A percentile compares a stretch with the other conserved stretches of the same genome.
These are phyloP conservation scores for Pochonia chlamydosporia DNA, from an alignment of 2,329 filamentous ascomycete species.

Conservation along the genomic window DNA sequence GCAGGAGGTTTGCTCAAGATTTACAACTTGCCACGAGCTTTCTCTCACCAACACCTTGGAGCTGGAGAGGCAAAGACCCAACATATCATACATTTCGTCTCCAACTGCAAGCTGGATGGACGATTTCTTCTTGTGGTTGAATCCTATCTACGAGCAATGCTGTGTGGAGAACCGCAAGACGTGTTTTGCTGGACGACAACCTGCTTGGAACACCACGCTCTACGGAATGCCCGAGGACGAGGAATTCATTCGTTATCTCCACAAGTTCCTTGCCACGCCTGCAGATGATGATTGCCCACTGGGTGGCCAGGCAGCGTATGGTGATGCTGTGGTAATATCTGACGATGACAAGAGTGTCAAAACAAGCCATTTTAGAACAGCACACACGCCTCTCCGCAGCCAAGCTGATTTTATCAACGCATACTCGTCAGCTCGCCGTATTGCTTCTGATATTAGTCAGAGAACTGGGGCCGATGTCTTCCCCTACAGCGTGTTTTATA, in stretches of 20 bases:
- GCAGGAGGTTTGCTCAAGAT: conserved; percentile 82
- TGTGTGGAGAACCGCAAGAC: conserved; percentile 65
- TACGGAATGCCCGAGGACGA: conserved; percentile 85
- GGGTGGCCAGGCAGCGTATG: conserved; percentile 82
- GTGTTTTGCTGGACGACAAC: conserved; percentile 74
- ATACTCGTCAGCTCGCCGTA: conserved; percentile 83
- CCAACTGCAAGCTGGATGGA: conserved; percentile 94
- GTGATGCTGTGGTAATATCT: conserved; percentile 76
- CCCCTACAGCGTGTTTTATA: conserved; percentile 95
- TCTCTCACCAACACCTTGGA: conserved; percentile 89
- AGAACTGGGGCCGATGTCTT: conserved; percentile 78
- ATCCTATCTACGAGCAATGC: conserved; percentile 67
- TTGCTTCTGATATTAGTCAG: conserved; percentile 67
- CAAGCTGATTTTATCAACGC: conserved; percentile 91
- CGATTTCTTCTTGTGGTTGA: conserved; percentile 95
- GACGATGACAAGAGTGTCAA: conserved; percentile 59
- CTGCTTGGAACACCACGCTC: conserved; percentile 84
- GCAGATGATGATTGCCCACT: conserved; percentile 82
- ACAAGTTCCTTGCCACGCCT: conserved; percentile 75
- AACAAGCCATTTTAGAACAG: conserved; percentile 87
- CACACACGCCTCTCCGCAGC: conserved; percentile 78
- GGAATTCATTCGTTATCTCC: conserved; percentile 84
- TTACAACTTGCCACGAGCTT: conserved; percentile 77
- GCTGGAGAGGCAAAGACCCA: conserved; percentile 83
- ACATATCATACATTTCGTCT: conserved; percentile 82